Base-by-base conservation (phyloP, 2,329 filamentous ascomycete genomes). In the Dactylonectria macrodidyma region DNA sequence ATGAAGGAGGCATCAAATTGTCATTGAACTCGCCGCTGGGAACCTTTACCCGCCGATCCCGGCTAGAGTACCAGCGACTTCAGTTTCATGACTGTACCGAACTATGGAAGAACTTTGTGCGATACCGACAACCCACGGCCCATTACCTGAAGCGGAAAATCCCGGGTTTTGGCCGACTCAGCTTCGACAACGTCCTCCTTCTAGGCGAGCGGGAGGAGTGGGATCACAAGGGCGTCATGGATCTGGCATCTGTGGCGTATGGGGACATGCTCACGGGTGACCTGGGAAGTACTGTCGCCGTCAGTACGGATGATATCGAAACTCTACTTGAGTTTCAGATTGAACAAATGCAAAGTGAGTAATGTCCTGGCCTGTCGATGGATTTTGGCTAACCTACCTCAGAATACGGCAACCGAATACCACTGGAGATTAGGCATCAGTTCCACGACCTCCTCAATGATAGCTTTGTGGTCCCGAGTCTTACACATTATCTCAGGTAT, bases 281-380 rank as follows among this genome's bases (percentile, higher is more conserved):
- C 52, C 75, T 78, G 3, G 78, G 74, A 16, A 78, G 80, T 3
- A 81, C 81, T 2, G 70, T 87, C 16, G 80, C 86, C 2, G 86
- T 93, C 62, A 96, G 94, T 79, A 90, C 90, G 0, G 91, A 95
- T 72, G 94, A 97, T 76, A 85, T 96, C 8, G 93, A 97, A 77
- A 89, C 89, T 34, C 83, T 98, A 33, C 83, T 98, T 22, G 94
- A 97, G 72, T 97, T 96, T 73, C 95, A 97, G 77, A 91, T 98
- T 44, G 91, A 93, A 70, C 91, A 94, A 78, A 90, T 98, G 83
- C 95, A 98, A 78, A 93, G 92, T 92, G 82, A 76, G 84, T 81
- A 14, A 11, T n/a, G 12, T 38, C n/a, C 33, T 5, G 19, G 2
- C 9, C 9, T 1, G 24, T n/a, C 41, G 12, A 48, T 8, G 2